Evolutionary conservation across 75 land plant genomes (phyloP).

Genomic region (Cunninghamia lanceolata): DNA sequence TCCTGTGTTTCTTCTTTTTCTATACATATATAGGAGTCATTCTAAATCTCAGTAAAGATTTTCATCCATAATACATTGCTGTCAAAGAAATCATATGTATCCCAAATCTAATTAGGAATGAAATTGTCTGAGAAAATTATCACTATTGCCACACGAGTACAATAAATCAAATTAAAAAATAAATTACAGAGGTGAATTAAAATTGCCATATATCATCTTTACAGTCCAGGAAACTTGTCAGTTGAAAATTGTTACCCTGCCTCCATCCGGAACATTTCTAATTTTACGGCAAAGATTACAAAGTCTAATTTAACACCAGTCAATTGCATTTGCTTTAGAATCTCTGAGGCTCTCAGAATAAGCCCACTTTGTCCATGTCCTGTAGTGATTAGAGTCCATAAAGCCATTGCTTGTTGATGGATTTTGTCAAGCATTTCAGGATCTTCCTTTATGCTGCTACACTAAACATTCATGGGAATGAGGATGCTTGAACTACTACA

Average conservation of each 20-base stretch:
- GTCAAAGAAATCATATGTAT: too few species aligned
- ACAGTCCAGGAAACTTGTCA: too few species aligned
- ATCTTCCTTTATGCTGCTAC: not conserved
- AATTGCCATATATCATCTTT: too few species aligned
- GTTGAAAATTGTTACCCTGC: too few species aligned
- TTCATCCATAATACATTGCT: not conserved
- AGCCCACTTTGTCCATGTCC: not conserved
- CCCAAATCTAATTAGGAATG: not conserved
- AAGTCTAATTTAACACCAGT: too few species aligned
- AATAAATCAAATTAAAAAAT: too few species aligned
- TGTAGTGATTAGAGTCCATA: not conserved
- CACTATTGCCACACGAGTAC: not conserved
- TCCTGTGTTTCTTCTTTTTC: not conserved
- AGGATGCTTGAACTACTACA: too few species aligned
- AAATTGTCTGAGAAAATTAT: too few species aligned
- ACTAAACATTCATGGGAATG: not conserved
- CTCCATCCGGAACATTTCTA: too few species aligned
- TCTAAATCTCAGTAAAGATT: too few species aligned
- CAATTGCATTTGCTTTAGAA: not conserved
- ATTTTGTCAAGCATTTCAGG: not conserved
- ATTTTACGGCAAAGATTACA: too few species aligned
- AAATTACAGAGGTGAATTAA: too few species aligned
- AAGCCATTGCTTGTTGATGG: not conserved
- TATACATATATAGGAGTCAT: not conserved
- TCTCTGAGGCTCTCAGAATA: not conserved